Evolutionary conservation across 768 basidiomycete genomes (phyloP).

Genomic region (Kwoniella sp.): DNA sequence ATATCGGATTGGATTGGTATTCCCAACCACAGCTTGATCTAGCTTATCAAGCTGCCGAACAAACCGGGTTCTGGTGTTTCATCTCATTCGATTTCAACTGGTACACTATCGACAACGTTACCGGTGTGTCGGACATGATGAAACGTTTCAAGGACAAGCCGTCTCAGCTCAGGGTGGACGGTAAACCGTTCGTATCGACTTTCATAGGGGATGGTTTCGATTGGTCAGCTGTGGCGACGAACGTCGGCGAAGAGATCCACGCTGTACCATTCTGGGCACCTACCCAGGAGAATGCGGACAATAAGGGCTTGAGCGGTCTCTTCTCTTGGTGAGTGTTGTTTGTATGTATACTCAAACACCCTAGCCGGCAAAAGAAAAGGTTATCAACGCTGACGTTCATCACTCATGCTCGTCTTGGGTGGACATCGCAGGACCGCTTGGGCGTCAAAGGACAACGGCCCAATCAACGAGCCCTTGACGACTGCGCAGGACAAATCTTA

Average conservation of each 20-base stretch:
- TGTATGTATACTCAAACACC: not conserved
- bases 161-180: conserved; percentile 46
- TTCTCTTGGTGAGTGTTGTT: conserved; percentile 50
- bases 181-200: conserved; percentile 52
- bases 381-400: too few species aligned
- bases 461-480: conserved; percentile 38
- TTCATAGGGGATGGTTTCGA: conserved; percentile 55
- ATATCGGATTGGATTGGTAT: conserved; percentile 53
- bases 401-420: too few species aligned
- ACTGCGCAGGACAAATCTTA: conserved; percentile 31
- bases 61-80: conserved; percentile 48
- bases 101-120: conserved; percentile 40
- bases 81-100: conserved; percentile 57
- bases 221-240: conserved; percentile 33
- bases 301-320: conserved; percentile 40
- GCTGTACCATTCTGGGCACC: conserved; percentile 52
- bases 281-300: conserved; percentile 33
- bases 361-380: too few species aligned
- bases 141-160: conserved; percentile 35
- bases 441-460: conserved; percentile 50
- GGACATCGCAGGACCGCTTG: conserved; percentile 53
- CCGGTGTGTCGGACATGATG: conserved; percentile 33
- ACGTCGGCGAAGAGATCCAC: conserved; percentile 41
- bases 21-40: conserved; percentile 48
- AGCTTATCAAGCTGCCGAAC: conserved; percentile 47